Evolutionary conservation across 2,329 filamentous ascomycete species (phyloP).

Genomic region (Akanthomyces uredinophilus): DNA sequence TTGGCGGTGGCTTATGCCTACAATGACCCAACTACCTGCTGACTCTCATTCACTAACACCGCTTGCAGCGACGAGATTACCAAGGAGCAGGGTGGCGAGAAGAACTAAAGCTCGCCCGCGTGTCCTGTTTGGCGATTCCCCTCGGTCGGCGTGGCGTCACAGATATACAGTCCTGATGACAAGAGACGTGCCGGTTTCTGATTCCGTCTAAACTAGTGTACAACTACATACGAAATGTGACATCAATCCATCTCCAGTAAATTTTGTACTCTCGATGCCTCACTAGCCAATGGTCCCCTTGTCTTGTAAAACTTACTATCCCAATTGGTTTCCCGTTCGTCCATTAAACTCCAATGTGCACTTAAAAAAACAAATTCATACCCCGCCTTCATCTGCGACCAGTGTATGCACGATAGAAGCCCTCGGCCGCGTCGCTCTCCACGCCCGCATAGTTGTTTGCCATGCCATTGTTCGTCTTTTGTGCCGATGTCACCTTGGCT

Average conservation of each 20-base stretch:
- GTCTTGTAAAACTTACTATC: slow-evolving; percentile 8
- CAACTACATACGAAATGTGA: slow-evolving; percentile 29
- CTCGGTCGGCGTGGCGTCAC: background rate
- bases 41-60: background rate
- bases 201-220: slow-evolving; percentile 34
- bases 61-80: slow-evolving; percentile 66
- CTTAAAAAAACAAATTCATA: slow-evolving; percentile 2
- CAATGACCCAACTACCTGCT: background rate
- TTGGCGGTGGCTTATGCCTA: background rate
- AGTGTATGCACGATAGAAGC: slow-evolving; percentile 87
- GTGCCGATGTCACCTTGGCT: slow-evolving; percentile 74
- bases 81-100: slow-evolving; percentile 64
- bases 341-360: slow-evolving; percentile 15
- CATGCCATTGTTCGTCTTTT: slow-evolving; percentile 67
- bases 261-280: background rate
- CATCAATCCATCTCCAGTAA: slow-evolving; percentile 14
- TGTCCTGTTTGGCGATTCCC: background rate
- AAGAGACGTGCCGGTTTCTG: background rate
- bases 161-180: background rate
- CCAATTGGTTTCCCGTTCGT: slow-evolving; percentile 11
- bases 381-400: slow-evolving; percentile 52
- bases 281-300: background rate
- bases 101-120: slow-evolving; percentile 41
- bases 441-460: slow-evolving; percentile 52
- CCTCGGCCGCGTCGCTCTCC: slow-evolving; percentile 71